Conservation (phyloP, 2,329 filamentous ascomycete genomes). For the Aspergillus brunneoviolaceus region DNA sequence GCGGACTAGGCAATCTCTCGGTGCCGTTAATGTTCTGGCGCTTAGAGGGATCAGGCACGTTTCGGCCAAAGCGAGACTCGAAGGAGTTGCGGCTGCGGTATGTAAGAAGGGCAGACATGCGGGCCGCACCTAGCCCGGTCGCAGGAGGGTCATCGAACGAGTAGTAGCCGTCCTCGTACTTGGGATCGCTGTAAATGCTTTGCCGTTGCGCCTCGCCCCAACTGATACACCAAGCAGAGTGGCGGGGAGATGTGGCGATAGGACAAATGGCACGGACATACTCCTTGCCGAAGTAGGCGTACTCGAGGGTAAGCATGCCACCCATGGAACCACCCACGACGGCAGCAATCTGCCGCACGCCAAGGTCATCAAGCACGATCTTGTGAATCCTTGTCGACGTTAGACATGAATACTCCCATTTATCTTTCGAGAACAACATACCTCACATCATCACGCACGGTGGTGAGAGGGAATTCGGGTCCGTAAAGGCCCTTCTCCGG, state of each 20-base stretch:
- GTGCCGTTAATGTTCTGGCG: conserved; percentile 77
- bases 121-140: conserved; percentile 85
- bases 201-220: conserved; percentile 60
- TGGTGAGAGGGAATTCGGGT: conserved; percentile 93
- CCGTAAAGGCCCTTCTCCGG: conserved; percentile 74
- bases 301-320: conserved; percentile 58
- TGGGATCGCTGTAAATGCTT: conserved; percentile 92
- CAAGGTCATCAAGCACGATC: conserved; percentile 54
- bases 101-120: conserved; percentile 94
- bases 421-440: conserved; percentile 46
- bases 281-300: conserved; percentile 68
- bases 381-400: conserved; percentile 50
- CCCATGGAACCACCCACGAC: conserved; percentile 61
- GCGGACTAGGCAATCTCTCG: conserved; percentile 59
- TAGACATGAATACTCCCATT: neutral
- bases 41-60: conserved; percentile 81
- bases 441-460: conserved; percentile 93
- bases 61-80: conserved; percentile 89
- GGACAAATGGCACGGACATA: conserved; percentile 56
- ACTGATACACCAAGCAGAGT: conserved; percentile 60
- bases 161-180: conserved; percentile 98
- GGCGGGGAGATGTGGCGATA: conserved; percentile 57
- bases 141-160: conserved; percentile 79
- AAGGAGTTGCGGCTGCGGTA: conserved; percentile 97
- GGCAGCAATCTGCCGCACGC: conserved; percentile 54